Conservation (phyloP, 83 land plant species). For the Picea engelmannii region DNA sequence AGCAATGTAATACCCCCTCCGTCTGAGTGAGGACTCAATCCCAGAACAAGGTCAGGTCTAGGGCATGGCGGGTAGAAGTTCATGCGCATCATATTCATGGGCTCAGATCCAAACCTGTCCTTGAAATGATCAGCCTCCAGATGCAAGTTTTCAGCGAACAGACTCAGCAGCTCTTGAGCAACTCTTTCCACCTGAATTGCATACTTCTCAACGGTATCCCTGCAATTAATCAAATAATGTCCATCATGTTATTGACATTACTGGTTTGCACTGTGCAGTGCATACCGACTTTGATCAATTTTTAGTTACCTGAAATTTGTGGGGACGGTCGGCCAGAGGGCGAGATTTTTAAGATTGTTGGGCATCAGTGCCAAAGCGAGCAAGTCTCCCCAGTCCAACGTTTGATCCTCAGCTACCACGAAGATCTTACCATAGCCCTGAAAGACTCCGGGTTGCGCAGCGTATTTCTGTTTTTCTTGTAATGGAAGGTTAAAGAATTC, state of each 20-base stretch:
- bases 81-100: conserved; percentile 29
- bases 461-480: no score
- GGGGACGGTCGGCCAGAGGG: not conserved
- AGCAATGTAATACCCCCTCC: no score
- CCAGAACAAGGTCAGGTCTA: no score
- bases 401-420: not conserved
- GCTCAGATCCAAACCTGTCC: conserved; percentile 11
- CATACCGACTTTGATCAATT: not conserved
- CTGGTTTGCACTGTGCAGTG: not conserved
- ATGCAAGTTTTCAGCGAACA: conserved; percentile 47
- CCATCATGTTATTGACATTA: not conserved
- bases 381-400: no score
- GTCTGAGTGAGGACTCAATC: no score
- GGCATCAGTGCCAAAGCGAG: no score
- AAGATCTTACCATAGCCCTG: conserved; percentile 7
- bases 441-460: not conserved
- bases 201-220: conserved; percentile 46
- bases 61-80: conserved; percentile 34
- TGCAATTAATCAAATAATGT: not conserved
- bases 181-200: conserved; percentile 38
- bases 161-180: conserved; percentile 39
- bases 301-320: not conserved
- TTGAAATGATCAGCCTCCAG: conserved; percentile 37
- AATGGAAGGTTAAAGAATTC: no score
- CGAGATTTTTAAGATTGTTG: not conserved